These are phyloP conservation scores for Nitzschia palea DNA, from an alignment of 108 stramenopile genomes.

Conservation along the genomic window DNA sequence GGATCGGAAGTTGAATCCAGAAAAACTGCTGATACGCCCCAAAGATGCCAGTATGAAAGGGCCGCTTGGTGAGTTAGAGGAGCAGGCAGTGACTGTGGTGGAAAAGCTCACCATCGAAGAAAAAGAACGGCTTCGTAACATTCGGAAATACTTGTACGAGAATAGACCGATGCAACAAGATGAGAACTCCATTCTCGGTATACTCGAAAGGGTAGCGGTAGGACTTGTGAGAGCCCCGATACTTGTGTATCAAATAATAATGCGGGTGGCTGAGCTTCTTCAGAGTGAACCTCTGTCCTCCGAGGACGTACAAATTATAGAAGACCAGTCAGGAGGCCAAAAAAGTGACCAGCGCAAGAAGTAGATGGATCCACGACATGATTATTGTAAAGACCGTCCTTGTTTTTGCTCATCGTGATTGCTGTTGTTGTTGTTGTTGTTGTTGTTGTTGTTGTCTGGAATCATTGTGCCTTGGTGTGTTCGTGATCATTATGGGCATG, in stretches of 20 bases:
- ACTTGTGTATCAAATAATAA: slow-evolving; percentile 50
- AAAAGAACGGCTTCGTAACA: slow-evolving; percentile 56
- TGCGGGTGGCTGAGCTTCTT: slow-evolving; percentile 67
- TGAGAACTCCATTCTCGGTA: slow-evolving; percentile 50
- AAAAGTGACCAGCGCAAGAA: neutral
- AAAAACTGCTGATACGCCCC: slow-evolving; percentile 57
- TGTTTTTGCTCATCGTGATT: neutral
- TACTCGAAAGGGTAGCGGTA: slow-evolving; percentile 68
- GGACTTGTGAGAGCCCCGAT: slow-evolving; percentile 67
- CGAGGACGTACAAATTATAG: slow-evolving; percentile 17
- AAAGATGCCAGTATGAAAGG: slow-evolving; percentile 66
- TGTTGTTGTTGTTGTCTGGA: neutral
- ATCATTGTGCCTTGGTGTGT: neutral
- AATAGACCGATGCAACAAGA: slow-evolving; percentile 70
- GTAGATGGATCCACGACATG: neutral
- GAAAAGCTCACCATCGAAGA: slow-evolving; percentile 67
- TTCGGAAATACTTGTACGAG: slow-evolving; percentile 56
- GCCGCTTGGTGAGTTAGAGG: slow-evolving; percentile 69
- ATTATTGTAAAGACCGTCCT: no score
- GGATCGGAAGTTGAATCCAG: slow-evolving; percentile 36
- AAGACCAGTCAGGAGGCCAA: neutral
- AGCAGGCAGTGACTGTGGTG: slow-evolving; percentile 57
- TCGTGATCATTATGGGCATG: slow-evolving; percentile 12
- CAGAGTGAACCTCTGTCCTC: slow-evolving; percentile 48
- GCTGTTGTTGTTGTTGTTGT: neutral